These are phyloP conservation scores for Phylloboletellus chloephorus DNA, from an alignment of 1,284 basidiomycete genomes.

Conservation along the genomic window DNA sequence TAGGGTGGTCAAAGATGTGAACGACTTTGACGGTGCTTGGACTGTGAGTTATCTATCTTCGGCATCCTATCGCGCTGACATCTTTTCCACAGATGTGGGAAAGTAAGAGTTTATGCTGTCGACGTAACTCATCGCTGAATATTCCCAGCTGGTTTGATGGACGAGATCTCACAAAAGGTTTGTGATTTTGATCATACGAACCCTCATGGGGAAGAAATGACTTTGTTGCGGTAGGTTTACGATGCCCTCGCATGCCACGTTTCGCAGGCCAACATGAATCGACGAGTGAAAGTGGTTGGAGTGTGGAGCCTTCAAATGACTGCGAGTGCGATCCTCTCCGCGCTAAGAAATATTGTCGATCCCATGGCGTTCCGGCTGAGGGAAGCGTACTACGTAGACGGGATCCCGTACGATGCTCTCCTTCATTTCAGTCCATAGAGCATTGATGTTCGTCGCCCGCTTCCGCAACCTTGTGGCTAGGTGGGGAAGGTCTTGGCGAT, in stretches of 20 bases:
- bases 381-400: slow-evolving; percentile 38
- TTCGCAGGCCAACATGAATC: slow-evolving; percentile 79
- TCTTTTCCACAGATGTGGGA: slow-evolving; percentile 67
- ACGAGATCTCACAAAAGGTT: slow-evolving; percentile 75
- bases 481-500: slow-evolving; percentile 7
- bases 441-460: slow-evolving; percentile 14
- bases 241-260: slow-evolving; percentile 92
- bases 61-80: slow-evolving; percentile 8
- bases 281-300: slow-evolving; percentile 81
- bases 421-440: slow-evolving; percentile 22
- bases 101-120: slow-evolving; percentile 43
- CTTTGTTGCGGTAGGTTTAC: slow-evolving; percentile 52
- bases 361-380: slow-evolving; percentile 45
- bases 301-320: slow-evolving; percentile 78
- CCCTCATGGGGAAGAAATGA: slow-evolving; percentile 5
- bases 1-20: slow-evolving; percentile 72
- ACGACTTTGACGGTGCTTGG: slow-evolving; percentile 86
- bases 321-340: slow-evolving; percentile 56
- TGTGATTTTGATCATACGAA: slow-evolving; percentile 6
- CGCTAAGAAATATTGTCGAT: slow-evolving; percentile 54
- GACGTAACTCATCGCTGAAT: slow-evolving; percentile 16
- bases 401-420: slow-evolving; percentile 30
- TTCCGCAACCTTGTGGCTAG: slow-evolving; percentile 7
- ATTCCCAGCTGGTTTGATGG: slow-evolving; percentile 68
- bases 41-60: slow-evolving; percentile 53